Percentiles rank a stretch among this genome's conserved stretches.
phyloP scores from a whole-genome alignment of 352 stramenopile species.

The Lagenidium sp. region DNA sequence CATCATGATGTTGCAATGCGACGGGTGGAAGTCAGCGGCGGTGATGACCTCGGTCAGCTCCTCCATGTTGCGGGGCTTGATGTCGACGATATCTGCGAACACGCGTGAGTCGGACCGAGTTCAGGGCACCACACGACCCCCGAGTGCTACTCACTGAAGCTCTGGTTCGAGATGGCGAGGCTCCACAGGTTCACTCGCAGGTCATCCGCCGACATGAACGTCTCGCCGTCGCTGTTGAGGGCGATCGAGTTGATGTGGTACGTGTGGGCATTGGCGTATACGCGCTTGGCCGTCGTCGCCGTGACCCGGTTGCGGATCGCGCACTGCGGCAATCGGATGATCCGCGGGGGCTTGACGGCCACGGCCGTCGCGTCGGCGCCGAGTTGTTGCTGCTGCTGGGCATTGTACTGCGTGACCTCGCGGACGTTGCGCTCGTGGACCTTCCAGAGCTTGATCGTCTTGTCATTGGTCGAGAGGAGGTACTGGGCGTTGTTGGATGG shows the following conservation, averaged over 20 bases:
- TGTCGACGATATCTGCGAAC: slow-evolving; percentile 91
- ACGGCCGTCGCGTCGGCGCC: background rate
- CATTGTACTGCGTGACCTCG: slow-evolving; percentile 70
- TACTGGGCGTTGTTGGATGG: slow-evolving; percentile 86
- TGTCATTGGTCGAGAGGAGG: slow-evolving; percentile 95
- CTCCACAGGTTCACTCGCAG: slow-evolving; percentile 96
- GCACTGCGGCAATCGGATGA: slow-evolving; percentile 49
- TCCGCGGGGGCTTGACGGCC: background rate
- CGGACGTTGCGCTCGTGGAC: slow-evolving; percentile 74
- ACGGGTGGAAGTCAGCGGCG: slow-evolving; percentile 90
- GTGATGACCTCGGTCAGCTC: slow-evolving; percentile 97
- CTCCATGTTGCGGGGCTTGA: slow-evolving; percentile 96
- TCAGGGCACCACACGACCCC: too few relatives aligned
- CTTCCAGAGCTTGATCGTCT: slow-evolving; percentile 97
- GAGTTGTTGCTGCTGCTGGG: slow-evolving; percentile 19
- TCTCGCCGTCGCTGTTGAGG: slow-evolving; percentile 92
- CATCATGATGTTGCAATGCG: slow-evolving; percentile 92
- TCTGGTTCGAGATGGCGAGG: slow-evolving; percentile 84
- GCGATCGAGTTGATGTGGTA: slow-evolving; percentile 97
- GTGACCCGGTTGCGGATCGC: slow-evolving; percentile 47
- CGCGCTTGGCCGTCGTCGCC: slow-evolving; percentile 69
- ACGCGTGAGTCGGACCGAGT: too few relatives aligned
- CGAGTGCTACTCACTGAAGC: slow-evolving; percentile 73
- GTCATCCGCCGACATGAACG: slow-evolving; percentile 95
- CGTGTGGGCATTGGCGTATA: slow-evolving; percentile 92